Conservation (phyloP, 768 basidiomycete genomes). For the Pisolithus marmoratus region DNA sequence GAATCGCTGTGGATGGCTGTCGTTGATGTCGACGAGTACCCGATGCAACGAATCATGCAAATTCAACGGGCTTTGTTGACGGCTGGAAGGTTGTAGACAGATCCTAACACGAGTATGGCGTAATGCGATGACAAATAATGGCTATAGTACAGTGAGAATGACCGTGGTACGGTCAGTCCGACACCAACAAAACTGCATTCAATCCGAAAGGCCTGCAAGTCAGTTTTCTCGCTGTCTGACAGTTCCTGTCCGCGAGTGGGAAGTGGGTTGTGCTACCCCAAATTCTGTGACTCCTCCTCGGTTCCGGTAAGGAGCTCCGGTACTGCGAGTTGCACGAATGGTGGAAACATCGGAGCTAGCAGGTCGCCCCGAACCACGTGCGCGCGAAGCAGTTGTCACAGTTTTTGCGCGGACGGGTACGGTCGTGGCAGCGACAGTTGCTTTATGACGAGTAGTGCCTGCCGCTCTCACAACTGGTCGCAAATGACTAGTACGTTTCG, state of each 20-base stretch:
- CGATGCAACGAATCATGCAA: too few species aligned
- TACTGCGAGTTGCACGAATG: conserved; percentile 11
- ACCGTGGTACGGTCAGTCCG: neutral
- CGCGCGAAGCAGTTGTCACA: conserved; percentile 4
- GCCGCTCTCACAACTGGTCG: conserved; percentile 17
- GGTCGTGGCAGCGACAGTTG: conserved; percentile 7
- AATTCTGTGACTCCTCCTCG: conserved; percentile 8
- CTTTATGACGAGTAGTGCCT: conserved; percentile 15
- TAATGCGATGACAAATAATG: conserved; percentile 2
- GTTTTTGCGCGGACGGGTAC: conserved; percentile 7
- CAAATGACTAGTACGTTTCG: conserved; percentile 20
- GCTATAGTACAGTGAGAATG: conserved; percentile 21
- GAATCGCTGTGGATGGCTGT: too few species aligned
- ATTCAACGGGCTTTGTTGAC: too few species aligned
- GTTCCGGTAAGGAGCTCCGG: conserved; percentile 5
- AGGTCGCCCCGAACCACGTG: conserved; percentile 9
- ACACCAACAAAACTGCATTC: neutral
- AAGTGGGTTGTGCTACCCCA: conserved; percentile 15
- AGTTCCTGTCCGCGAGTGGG: conserved; percentile 23
- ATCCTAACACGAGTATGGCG: conserved; percentile 3
- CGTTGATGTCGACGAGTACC: too few species aligned
- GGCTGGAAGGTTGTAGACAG: too few species aligned
- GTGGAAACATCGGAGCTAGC: conserved; percentile 4
- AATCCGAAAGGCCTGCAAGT: neutral
- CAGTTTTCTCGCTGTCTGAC: conserved; percentile 14